phyloP scores from a whole-genome alignment of 805 yeast species.

The Sugiyamaella chiloensis region DNA sequence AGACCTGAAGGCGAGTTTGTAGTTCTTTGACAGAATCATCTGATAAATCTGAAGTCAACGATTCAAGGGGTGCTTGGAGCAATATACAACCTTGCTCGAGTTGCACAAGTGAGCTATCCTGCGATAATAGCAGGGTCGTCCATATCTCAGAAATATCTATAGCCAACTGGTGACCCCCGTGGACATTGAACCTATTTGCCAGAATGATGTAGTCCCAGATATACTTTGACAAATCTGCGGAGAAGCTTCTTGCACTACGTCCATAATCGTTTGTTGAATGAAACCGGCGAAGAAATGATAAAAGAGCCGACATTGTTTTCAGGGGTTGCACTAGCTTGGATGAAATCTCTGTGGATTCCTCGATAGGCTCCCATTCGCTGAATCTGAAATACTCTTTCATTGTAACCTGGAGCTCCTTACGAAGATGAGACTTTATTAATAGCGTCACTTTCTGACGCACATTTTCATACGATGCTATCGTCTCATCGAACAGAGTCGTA shows the following conservation, averaged over 20 bases:
- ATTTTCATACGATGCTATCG: conserved; percentile 38
- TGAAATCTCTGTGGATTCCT: neutral
- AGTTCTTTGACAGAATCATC: neutral
- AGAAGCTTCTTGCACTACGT: conserved; percentile 28
- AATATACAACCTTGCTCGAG: conserved; percentile 16
- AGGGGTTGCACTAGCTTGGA: conserved; percentile 30
- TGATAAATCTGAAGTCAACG: neutral
- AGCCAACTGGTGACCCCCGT: conserved; percentile 37
- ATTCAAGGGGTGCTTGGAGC: conserved; percentile 1
- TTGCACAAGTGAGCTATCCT: conserved; percentile 8
- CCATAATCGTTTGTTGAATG: conserved; percentile 34
- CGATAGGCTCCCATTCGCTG: conserved; percentile 30
- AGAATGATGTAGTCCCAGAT: conserved; percentile 39
- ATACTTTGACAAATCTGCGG: conserved; percentile 34
- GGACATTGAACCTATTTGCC: conserved; percentile 36
- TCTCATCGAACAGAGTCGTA: conserved; percentile 44
- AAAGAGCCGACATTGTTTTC: conserved; percentile 28
- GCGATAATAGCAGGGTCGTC: conserved; percentile 17
- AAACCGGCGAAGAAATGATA: conserved; percentile 32
- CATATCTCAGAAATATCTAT: conserved; percentile 36
- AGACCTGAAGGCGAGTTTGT: conserved; percentile 4
- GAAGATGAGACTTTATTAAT: conserved; percentile 34
- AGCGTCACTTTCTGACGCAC: conserved; percentile 32
- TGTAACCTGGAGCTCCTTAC: conserved; percentile 36
- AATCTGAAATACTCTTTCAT: conserved; percentile 38